Conservation (phyloP, 192 early-diverging fungal species). For the Ramicandelaber brevisporus region DNA sequence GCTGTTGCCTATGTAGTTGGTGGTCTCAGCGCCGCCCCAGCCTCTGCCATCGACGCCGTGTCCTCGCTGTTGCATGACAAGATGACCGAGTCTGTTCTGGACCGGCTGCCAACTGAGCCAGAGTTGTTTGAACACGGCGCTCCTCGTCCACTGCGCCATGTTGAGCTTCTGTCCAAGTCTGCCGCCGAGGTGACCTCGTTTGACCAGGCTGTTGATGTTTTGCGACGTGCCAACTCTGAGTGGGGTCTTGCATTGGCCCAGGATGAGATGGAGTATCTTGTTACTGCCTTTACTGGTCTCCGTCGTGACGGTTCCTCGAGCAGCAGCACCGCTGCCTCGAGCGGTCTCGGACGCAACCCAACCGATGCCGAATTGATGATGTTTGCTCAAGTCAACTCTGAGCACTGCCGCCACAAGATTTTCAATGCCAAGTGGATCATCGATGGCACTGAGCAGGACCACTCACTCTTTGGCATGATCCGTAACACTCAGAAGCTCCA, state of each 20-base stretch:
- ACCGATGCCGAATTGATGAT: constrained; percentile 99
- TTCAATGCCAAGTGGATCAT: constrained; percentile 97
- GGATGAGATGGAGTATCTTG: constrained; percentile 92
- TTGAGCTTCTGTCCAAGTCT: constrained; percentile 15
- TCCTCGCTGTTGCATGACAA: constrained; percentile 18
- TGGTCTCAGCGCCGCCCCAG: too few species aligned
- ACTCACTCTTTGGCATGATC: constrained; percentile 93
- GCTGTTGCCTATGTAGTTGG: too few species aligned
- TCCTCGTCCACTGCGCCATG: constrained; percentile 31
- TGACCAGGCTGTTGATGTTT: constrained; percentile 24
- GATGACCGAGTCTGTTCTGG: constrained; percentile 76
- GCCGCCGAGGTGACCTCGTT: constrained; percentile 1
- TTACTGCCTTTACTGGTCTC: constrained; percentile 43
- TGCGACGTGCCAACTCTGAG: constrained; percentile 58
- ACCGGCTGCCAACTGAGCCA: constrained; percentile 28
- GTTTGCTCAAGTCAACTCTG: constrained; percentile 99
- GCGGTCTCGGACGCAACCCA: constrained; percentile 48
- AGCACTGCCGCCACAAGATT: constrained; percentile 99
- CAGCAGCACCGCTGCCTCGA: constrained; percentile 7
- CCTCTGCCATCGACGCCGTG: constrained; percentile 1
- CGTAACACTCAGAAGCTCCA: constrained; percentile 66
- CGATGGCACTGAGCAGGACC: constrained; percentile 47
- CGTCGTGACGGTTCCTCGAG: constrained; percentile 16
- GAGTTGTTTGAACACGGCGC: constrained; percentile 40
- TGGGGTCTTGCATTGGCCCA: constrained; percentile 85